Percentiles rank a stretch among this genome's conserved stretches.
Evolutionary conservation across 352 stramenopile species (phyloP).

Genomic region (Phytophthora pistaciae): DNA sequence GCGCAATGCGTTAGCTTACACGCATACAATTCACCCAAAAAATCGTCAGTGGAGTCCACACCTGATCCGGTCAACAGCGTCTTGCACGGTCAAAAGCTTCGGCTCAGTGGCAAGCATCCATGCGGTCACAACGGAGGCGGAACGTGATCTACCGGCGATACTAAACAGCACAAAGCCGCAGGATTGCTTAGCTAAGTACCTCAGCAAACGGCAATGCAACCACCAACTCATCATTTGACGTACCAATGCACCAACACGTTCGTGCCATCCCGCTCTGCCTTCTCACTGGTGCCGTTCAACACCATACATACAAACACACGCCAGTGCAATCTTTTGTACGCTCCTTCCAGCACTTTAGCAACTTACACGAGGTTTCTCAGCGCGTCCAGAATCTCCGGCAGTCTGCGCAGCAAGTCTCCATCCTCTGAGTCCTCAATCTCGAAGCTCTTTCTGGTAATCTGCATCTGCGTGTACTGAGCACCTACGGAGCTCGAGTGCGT

Average conservation of each 20-base stretch:
- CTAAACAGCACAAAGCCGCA: slow-evolving; percentile 33
- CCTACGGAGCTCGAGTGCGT: not conserved
- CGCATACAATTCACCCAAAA: not conserved
- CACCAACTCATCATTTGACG: not conserved
- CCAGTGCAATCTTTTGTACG: not conserved
- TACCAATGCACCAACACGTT: slow-evolving; percentile 85
- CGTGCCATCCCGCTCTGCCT: slow-evolving; percentile 40
- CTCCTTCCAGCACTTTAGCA: not conserved
- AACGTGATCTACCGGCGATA: slow-evolving; percentile 72
- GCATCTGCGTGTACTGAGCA: slow-evolving; percentile 9
- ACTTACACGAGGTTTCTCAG: slow-evolving; percentile 52
- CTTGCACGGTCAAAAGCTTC: slow-evolving; percentile 33
- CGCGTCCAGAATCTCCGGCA: slow-evolving; percentile 49
- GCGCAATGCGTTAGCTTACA: not conserved
- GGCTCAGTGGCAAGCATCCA: slow-evolving; percentile 55
- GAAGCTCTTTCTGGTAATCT: slow-evolving; percentile 33
- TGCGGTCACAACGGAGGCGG: slow-evolving; percentile 56
- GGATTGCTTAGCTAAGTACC: not conserved
- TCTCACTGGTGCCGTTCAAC: slow-evolving; percentile 24
- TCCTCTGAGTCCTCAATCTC: slow-evolving; percentile 66
- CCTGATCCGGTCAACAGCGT: slow-evolving; percentile 56
- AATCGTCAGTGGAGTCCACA: slow-evolving; percentile 11
- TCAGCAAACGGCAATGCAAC: not conserved
- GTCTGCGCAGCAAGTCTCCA: slow-evolving; percentile 51
- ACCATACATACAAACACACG: not conserved